Evolutionary conservation across 352 stramenopile species (phyloP), one percentile per base, ranked within the genome.

Genomic region (Thraustochytrium sp.): DNA sequence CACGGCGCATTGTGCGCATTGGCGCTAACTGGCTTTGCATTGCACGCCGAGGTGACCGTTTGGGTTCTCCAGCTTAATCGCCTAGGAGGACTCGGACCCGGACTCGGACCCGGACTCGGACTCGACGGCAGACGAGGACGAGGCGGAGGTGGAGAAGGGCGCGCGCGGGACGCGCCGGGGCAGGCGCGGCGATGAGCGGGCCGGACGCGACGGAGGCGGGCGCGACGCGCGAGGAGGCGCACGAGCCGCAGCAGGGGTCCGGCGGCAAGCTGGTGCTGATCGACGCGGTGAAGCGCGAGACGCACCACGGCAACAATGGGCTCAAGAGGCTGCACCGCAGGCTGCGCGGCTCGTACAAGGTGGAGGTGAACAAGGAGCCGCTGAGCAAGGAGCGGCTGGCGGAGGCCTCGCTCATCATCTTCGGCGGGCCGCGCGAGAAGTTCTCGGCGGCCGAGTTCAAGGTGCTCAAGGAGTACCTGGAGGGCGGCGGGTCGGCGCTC

Each of bases 351-450:
- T 86, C 87, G 11, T 92, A 90, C 75, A 97, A 98, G 80, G 92
- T 98, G 77, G 89, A 94, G 62, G 88, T 93, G 73, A 98, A 98
- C 91, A 98, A 98, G 89, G 94, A 98, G 82, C 92, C 97, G 61
- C 82, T 98, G 23, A 93, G 90, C 11, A 87, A 88, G 42, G 91
- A 96, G 84, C 87, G 90, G 73, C 93, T 97, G 88, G 92, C 93
- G 76, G 90, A 95, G 77, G 92, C 91, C 2, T 90, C 88, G 68
- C 84, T 95, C 48, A 86, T 98, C 18, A 90, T 98, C 46, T 96
- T 97, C 86, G 94, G 92, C 5, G 91, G 92, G 16, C 90, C 96
- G 31, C 88, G 93, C 42, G 91, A 96, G 76, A 90, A 92, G 76
- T 97, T 97, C 83, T 94, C 92, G 61, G 31, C 51, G 23, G 62